phyloP scores from a whole-genome alignment of 345 rosid species.

The Populus pruinosa region DNA sequence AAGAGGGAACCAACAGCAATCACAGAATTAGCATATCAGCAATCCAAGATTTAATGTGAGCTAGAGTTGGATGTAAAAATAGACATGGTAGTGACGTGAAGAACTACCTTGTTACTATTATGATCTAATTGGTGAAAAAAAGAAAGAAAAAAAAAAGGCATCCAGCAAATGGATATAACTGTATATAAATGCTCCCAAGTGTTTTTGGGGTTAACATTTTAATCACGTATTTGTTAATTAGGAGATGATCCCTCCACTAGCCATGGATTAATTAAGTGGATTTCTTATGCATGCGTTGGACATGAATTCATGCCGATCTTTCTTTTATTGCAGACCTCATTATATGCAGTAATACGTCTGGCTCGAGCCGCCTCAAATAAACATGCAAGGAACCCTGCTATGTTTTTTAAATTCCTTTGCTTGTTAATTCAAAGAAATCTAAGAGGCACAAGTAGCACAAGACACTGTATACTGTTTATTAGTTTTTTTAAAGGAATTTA shows the following conservation, averaged over 20 bases:
- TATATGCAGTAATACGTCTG: neutral
- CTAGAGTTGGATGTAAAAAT: slow-evolving; percentile 1
- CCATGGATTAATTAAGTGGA: neutral
- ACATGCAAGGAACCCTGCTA: no score
- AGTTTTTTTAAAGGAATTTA: no score
- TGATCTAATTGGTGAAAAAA: neutral
- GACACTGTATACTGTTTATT: no score
- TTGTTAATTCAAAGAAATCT: no score
- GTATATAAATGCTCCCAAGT: slow-evolving; percentile 23
- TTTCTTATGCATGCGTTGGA: neutral
- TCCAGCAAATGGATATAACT: slow-evolving; percentile 10
- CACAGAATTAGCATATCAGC: slow-evolving; percentile 26
- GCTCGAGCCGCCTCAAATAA: no score
- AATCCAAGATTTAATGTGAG: slow-evolving; percentile 28
- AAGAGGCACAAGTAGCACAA: no score
- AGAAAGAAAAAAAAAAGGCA: neutral
- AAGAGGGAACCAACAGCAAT: slow-evolving; percentile 33
- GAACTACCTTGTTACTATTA: neutral
- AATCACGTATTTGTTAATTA: neutral
- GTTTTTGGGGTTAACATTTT: neutral
- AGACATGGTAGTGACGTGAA: neutral
- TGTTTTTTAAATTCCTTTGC: no score
- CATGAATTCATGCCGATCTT: neutral
- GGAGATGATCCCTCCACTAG: neutral
- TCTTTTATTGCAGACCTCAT: neutral